Base-by-base conservation (phyloP, 1,139 yeast genomes). In the Spathaspora sp. region DNA sequence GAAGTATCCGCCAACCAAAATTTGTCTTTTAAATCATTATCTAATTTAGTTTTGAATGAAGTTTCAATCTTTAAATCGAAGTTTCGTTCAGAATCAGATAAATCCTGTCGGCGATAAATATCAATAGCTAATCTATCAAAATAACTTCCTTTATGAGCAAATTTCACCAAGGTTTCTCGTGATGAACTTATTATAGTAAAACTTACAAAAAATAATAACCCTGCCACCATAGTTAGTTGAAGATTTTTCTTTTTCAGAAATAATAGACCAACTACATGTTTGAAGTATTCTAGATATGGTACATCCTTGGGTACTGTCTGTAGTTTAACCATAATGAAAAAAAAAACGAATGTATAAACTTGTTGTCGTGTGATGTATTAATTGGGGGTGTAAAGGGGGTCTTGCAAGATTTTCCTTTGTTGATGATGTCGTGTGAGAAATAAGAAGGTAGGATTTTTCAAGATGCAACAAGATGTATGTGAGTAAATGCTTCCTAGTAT, bases 1-100 rank as follows among this genome's bases (percentile, higher is more conserved):
- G 49, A 44, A 16, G 69, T 61, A 44, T 65, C 60, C 4, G 64
- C 48, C 13, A 59, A 45, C 74, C 74, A 70, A 49, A 56, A 67
- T 43, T 60, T 61, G 51, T 63, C 56, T 42, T 69, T 69, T 4
- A 59, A 46, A 46, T 66, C 72, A n/a, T 51, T 34, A 2, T 46
- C 41, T 18, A 50, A 31, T 44, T 65, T 66, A 9, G 47, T 44
- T 13, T 50, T 26, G 5, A 57, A 46, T 2, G 61, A 39, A 8
- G 42, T 25, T 29, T 63, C 55, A 7, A 67, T 61, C 24, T 56
- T 51, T 31, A 47, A 42, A 49, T 64, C 59, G 42, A 67, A 64
- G 16, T 43, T 38, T 6, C 58, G 51, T 41, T 60, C 64, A 16
- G 55, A 53, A 47, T 57, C 58, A 17, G 31, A 27, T 11, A 48